These are phyloP conservation scores for Ophiocordyceps australis DNA, from an alignment of 2,329 filamentous ascomycete species.

Conservation along the genomic window DNA sequence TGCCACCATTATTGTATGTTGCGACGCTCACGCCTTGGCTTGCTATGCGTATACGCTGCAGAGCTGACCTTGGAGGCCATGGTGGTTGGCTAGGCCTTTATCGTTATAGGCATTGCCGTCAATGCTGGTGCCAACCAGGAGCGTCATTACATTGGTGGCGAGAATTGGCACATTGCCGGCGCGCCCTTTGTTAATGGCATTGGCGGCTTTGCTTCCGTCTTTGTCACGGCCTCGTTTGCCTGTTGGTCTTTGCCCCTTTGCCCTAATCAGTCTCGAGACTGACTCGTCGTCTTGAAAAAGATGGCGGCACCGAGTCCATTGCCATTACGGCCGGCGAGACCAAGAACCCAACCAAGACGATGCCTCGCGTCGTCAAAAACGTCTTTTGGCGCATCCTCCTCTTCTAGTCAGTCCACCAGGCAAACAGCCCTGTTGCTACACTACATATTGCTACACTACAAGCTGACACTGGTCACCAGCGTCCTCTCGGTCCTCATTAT, in stretches of 20 bases:
- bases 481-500: constrained; percentile 22
- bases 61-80: neutral
- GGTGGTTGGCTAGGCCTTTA: constrained; percentile 29
- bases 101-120: constrained; percentile 39
- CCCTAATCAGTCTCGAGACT: neutral
- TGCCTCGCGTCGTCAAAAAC: constrained; percentile 46
- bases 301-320: constrained; percentile 41
- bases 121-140: constrained; percentile 32
- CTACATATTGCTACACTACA: no score
- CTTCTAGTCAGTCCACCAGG: constrained; percentile 23
- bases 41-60: constrained; percentile 16
- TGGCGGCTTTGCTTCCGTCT: constrained; percentile 42
- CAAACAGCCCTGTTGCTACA: no score
- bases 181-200: constrained; percentile 48
- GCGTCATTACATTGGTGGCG: constrained; percentile 36
- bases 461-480: constrained; percentile 5
- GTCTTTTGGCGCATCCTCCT: constrained; percentile 45
- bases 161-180: constrained; percentile 37
- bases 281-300: no score
- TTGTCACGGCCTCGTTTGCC: constrained; percentile 37
- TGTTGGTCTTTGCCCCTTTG: constrained; percentile 13
- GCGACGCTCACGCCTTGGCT: constrained; percentile 11
- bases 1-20: constrained; percentile 26
- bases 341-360: constrained; percentile 37
- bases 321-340: constrained; percentile 51